Conservation (phyloP, 495 filamentous ascomycete species). For the Aspergillus funiculosus region DNA sequence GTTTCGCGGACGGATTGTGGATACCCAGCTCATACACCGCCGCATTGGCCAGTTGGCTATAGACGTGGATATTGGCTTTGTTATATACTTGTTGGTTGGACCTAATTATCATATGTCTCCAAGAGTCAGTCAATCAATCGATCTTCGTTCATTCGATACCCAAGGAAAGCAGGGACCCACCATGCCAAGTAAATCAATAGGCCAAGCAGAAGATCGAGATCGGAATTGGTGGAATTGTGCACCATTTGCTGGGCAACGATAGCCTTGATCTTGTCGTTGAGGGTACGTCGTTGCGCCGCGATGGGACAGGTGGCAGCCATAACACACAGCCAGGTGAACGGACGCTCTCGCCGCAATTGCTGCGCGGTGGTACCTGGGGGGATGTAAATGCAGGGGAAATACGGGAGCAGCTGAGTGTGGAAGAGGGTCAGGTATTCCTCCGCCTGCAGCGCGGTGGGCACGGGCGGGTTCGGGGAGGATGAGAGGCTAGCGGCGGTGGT, state of each 20-base stretch:
- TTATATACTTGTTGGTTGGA: conserved; percentile 13
- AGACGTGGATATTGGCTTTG: conserved; percentile 8
- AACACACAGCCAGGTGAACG: conserved; percentile 52
- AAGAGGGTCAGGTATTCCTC: conserved; percentile 37
- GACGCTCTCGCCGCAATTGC: conserved; percentile 40
- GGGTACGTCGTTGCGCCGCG: conserved; percentile 27
- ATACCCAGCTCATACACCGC: conserved; percentile 8
- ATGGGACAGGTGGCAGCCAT: conserved; percentile 39
- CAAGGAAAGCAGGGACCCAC: conserved; percentile 16
- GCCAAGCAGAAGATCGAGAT: conserved; percentile 48
- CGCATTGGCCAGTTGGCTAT: background rate
- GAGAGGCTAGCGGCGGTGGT: too few species aligned
- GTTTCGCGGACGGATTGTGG: conserved; percentile 4
- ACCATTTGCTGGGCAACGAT: conserved; percentile 44
- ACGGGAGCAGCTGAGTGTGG: conserved; percentile 35
- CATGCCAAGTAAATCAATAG: conserved; percentile 44
- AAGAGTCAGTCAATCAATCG: too few species aligned
- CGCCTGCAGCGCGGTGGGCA: conserved; percentile 20
- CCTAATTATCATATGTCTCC: too few species aligned
- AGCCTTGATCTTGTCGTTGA: conserved; percentile 35
- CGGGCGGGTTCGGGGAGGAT: conserved; percentile 18
- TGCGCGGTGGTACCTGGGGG: conserved; percentile 39
- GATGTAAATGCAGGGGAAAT: conserved; percentile 44
- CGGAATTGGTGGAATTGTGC: conserved; percentile 1
- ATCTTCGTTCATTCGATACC: background rate